Evolutionary conservation across 805 yeast genomes (phyloP), one percentile per base, ranked within the genome.

Genomic region (Wickerhamomyces hampshirensis): DNA sequence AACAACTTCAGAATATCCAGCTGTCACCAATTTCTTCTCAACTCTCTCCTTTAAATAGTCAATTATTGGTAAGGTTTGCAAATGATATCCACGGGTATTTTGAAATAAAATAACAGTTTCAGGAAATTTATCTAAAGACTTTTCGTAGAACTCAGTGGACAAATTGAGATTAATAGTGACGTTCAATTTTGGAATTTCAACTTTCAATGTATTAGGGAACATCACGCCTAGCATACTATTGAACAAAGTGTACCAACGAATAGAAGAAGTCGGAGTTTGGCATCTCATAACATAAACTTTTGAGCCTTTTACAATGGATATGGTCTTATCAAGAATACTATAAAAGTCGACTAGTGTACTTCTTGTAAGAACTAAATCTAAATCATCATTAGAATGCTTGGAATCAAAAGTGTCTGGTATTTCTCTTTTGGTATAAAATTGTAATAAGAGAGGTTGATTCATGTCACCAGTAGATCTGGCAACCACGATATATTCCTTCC

Each of bases 401-500:
- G 44, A 26, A 13, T 34, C 34, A 4, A 30, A 31, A 5, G 29
- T 31, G 23, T 48, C 44, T 3, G 60, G 53, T 13, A 67, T 66
- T 33, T 60, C 59, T 28, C 73, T 58, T 3, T 61, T 57, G 10
- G 69, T 71, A 58, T 76, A 81, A 41, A 88, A 73, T 49, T 87
- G 88, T 2, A 87, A 41, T 4, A 66, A 55, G 1, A 86, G 51
- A 0, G 94, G 89, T 8, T 62, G 58, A 3, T 61, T 65, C 0
- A 51, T 32, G 39, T 67, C 60, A 12, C 75, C 78, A 0, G 84
- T 76, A n/a, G 74, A 70, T 40, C 91, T 63, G 1, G 82, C 79
- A 2, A 84, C 86, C 3, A 84, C 81, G 18, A 77, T 62, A 52
- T 78, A 85, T 53, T 89, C 96, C 42, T 71, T 75, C 93, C 96